Conservation (phyloP, 1,284 basidiomycete genomes). For the Moesziomyces sp. region DNA sequence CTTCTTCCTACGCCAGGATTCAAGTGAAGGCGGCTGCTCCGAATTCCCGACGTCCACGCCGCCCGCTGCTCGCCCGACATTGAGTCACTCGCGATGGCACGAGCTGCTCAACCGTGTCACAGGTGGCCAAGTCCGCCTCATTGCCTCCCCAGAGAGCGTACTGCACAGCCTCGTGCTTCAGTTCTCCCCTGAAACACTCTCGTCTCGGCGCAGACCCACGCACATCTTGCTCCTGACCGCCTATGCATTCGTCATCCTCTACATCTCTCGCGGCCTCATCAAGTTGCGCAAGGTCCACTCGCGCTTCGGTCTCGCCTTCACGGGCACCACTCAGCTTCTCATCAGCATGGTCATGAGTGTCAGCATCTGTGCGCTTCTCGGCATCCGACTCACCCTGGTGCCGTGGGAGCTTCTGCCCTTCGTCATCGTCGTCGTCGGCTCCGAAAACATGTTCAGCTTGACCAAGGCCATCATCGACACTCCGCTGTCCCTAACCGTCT, state of each 20-base stretch:
- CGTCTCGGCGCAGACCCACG: constrained; percentile 30
- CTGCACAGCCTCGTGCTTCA: constrained; percentile 51
- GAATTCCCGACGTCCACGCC: constrained; percentile 3
- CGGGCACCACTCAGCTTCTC: constrained; percentile 87
- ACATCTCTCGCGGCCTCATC: constrained; percentile 80
- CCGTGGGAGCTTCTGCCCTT: constrained; percentile 90
- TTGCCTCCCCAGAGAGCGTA: constrained; percentile 44
- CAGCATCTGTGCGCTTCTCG: constrained; percentile 85
- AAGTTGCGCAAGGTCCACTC: constrained; percentile 77
- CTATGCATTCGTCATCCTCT: constrained; percentile 81
- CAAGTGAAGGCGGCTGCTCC: constrained; percentile 9
- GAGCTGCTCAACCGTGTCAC: constrained; percentile 50
- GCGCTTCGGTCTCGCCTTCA: constrained; percentile 89
- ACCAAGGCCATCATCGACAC: constrained; percentile 89
- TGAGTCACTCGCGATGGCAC: constrained; percentile 39
- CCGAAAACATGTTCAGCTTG: constrained; percentile 96
- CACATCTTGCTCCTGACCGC: constrained; percentile 77
- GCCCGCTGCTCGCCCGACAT: not conserved
- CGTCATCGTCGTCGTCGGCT: constrained; percentile 92
- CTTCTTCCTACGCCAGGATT: constrained; percentile 53
- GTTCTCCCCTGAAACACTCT: constrained; percentile 48
- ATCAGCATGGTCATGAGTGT: constrained; percentile 93
- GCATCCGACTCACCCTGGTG: constrained; percentile 85
- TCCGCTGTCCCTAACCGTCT: constrained; percentile 87
- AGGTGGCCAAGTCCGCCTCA: constrained; percentile 50